Evolutionary conservation across 768 basidiomycete genomes (phyloP), one percentile per base, ranked within the genome.

Genomic region (Boletus subcaerulescens): DNA sequence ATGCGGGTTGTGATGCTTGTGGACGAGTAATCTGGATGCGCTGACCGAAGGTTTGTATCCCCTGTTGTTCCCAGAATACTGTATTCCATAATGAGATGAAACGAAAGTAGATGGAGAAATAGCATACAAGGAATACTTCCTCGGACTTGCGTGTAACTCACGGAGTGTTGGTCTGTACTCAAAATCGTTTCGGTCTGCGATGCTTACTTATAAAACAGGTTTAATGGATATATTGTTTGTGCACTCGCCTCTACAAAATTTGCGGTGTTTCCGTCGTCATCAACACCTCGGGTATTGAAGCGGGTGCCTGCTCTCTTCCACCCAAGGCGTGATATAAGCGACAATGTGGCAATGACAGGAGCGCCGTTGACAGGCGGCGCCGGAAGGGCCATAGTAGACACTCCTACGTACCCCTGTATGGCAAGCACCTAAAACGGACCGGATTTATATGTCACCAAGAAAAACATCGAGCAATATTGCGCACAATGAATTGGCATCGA

Each of bases 41-140:
- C 60, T 93, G 93, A 36, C 93, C 91, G 65, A 99, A 94, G 0
- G 96, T 95, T 66, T 95, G 93, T 39, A 95, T 70, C 26, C 93
- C 94, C 72, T 96, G 93, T 65, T 99, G 96, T 69, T 98, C 96
- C 97, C 97, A 99, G 69, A 99, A 99, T 55, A 98, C 93, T 94
- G 65, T 44, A 39, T 50, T 52, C 50, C 43, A 35, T 43, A 53
- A 20, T 53, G 60, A 63, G 56, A 59, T 48, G 50, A 32, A 46
- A 43, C 11, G 39, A 36, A 35, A 20, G n/a, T 0, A 32, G 46
- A 35, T 8, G 29, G 44, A 52, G 24, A 41, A 57, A 61, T 63
- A 55, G 50, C 92, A 65, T 77, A 96, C 93, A 77, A 54, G 97
- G 97, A 41, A 99, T 91, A 62, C 91, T 95, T 55, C 97, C 97